A percentile compares a stretch with the other conserved stretches of the same genome.
These are phyloP conservation scores for Ceratocystis colombiana DNA, from an alignment of 2,329 filamentous ascomycete genomes.

Conservation along the genomic window DNA sequence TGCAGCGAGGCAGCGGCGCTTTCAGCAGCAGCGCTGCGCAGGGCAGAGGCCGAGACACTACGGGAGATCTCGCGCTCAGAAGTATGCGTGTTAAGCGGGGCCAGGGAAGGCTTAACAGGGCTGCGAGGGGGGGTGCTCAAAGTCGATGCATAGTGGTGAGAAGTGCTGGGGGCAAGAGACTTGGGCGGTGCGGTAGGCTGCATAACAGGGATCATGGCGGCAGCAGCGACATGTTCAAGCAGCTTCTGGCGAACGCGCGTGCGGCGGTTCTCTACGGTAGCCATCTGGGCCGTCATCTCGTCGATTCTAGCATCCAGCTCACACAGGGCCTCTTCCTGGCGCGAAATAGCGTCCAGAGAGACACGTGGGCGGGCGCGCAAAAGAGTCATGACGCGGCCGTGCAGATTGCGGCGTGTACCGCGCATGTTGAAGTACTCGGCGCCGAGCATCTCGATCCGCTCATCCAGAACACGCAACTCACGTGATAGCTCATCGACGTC, in stretches of 20 bases:
- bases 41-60: slow-evolving; percentile 43
- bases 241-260: slow-evolving; percentile 68
- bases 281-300: slow-evolving; percentile 71
- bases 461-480: slow-evolving; percentile 67
- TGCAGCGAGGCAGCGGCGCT: background rate
- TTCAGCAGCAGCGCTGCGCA: slow-evolving; percentile 41
- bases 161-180: slow-evolving; percentile 31
- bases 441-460: slow-evolving; percentile 66
- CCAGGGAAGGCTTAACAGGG: slow-evolving; percentile 40
- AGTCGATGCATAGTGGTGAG: slow-evolving; percentile 34
- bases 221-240: slow-evolving; percentile 69
- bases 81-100: slow-evolving; percentile 30
- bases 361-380: slow-evolving; percentile 61
- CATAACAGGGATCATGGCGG: slow-evolving; percentile 43
- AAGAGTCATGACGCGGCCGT: slow-evolving; percentile 66
- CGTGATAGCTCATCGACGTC: slow-evolving; percentile 57
- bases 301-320: slow-evolving; percentile 71
- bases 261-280: slow-evolving; percentile 67
- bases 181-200: slow-evolving; percentile 28
- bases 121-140: slow-evolving; percentile 50
- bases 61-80: slow-evolving; percentile 1
- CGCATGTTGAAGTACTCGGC: slow-evolving; percentile 66
- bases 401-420: slow-evolving; percentile 64
- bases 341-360: slow-evolving; percentile 63
- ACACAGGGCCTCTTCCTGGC: slow-evolving; percentile 67